A percentile compares a stretch with the other conserved stretches of the same genome.
phyloP scores from a whole-genome alignment of 352 stramenopile species.

The Pythium inflatum region DNA sequence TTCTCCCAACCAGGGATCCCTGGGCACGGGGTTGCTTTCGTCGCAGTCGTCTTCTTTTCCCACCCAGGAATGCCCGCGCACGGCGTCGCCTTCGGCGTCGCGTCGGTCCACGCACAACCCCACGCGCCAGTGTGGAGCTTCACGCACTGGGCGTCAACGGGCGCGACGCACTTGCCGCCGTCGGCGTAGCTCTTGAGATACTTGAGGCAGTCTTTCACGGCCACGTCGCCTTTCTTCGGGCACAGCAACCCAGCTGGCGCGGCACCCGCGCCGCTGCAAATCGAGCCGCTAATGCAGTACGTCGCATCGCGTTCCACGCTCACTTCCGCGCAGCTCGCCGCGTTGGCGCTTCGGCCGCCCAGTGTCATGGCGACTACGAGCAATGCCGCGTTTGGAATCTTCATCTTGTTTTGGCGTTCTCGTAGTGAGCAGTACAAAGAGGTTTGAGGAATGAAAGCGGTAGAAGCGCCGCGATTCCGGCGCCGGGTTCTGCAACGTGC shows the following conservation, averaged over 20 bases:
- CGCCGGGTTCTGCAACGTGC: too few relatives aligned
- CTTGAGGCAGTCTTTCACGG: slow-evolving; percentile 59
- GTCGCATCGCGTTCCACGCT: slow-evolving; percentile 74
- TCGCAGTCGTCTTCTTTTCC: slow-evolving; percentile 26
- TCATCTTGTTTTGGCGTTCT: too few relatives aligned
- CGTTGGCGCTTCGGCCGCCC: not conserved
- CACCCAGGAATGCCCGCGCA: slow-evolving; percentile 23
- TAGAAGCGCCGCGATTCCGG: too few relatives aligned
- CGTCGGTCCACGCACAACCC: slow-evolving; percentile 57
- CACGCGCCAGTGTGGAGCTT: slow-evolving; percentile 76
- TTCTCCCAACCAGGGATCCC: too few relatives aligned
- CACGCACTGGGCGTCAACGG: slow-evolving; percentile 51
- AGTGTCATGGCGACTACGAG: not conserved
- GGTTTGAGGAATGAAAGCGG: not conserved
- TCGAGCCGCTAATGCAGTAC: slow-evolving; percentile 67
- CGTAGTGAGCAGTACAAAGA: not conserved
- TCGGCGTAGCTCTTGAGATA: slow-evolving; percentile 60
- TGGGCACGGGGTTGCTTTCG: slow-evolving; percentile 30
- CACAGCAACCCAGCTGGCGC: slow-evolving; percentile 49
- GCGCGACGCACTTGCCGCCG: slow-evolving; percentile 52
- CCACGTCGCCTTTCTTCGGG: slow-evolving; percentile 61
- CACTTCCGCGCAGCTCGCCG: slow-evolving; percentile 52
- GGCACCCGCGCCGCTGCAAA: slow-evolving; percentile 60
- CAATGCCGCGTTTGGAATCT: not conserved
- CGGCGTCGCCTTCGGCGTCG: slow-evolving; percentile 22